Evolutionary conservation across 129 eudicot genomes (phyloP).

Genomic region (Helichrysum umbraculigerum): DNA sequence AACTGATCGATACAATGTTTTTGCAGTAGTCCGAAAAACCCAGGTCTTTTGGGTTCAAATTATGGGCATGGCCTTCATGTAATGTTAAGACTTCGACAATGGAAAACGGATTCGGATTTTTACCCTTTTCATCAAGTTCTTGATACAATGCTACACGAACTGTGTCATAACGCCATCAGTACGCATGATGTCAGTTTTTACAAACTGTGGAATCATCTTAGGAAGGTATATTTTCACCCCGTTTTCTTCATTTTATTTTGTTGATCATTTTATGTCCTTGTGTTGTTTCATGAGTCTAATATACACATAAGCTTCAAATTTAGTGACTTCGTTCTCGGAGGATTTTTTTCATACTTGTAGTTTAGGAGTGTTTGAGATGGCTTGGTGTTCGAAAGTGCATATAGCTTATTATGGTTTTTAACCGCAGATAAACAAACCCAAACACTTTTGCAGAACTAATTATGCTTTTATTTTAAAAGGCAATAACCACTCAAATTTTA

Average conservation of each 20-base stretch:
- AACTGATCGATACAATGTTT: neutral
- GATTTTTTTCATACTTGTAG: neutral
- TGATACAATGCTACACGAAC: slow-evolving; percentile 95
- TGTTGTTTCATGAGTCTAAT: no score
- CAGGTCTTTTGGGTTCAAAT: slow-evolving; percentile 65
- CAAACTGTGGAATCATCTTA: slow-evolving; percentile 86
- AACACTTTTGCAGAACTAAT: no score
- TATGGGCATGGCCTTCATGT: slow-evolving; percentile 77
- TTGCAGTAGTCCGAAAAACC: slow-evolving; percentile 81
- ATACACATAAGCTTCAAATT: neutral
- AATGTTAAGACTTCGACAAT: slow-evolving; percentile 82
- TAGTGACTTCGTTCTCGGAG: neutral
- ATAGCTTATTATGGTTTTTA: no score
- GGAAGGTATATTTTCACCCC: slow-evolving; percentile 55
- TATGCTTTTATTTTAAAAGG: no score
- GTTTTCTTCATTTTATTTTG: neutral
- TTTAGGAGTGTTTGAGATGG: no score
- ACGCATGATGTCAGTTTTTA: slow-evolving; percentile 89
- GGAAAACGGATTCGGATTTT: slow-evolving; percentile 73
- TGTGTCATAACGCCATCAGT: slow-evolving; percentile 87
- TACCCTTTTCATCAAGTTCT: slow-evolving; percentile 67
- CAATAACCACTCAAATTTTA: no score
- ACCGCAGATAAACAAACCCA: no score
- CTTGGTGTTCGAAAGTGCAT: no score
- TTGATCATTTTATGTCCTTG: neutral